These are phyloP conservation scores for Thielaviopsis punctulata DNA, from an alignment of 2,329 filamentous ascomycete species.

Conservation along the genomic window DNA sequence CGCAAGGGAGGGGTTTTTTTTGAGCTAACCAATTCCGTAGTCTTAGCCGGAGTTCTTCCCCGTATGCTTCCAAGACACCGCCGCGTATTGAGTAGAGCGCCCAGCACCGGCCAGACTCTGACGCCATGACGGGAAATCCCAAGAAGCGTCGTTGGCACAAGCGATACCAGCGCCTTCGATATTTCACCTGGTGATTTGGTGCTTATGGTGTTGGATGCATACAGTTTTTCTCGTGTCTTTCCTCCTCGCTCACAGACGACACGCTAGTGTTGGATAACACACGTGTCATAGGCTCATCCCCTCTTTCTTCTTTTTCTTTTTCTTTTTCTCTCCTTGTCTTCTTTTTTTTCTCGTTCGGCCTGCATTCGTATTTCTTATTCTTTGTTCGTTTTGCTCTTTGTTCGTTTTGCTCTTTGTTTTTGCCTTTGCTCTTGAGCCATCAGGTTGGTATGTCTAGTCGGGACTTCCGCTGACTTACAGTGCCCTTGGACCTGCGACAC, in stretches of 20 bases:
- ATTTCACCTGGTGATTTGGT: not conserved
- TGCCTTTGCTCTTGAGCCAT: not conserved
- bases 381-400: constrained; percentile 4
- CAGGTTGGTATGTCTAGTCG: not conserved
- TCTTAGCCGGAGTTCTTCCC: constrained; percentile 13
- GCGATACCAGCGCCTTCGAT: not conserved
- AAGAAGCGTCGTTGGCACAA: not conserved
- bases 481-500: not conserved
- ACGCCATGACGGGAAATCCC: not conserved
- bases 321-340: not conserved
- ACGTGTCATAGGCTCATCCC: too few species aligned
- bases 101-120: not conserved
- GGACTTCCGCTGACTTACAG: not conserved
- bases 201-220: not conserved
- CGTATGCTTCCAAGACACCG: constrained; percentile 20
- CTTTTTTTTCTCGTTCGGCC: not conserved
- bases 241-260: too few species aligned
- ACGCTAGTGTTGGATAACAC: too few species aligned
- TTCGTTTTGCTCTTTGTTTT: constrained; percentile 3
- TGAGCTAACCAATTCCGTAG: not conserved
- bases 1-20: not conserved
- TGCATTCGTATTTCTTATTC: not conserved
- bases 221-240: too few species aligned
- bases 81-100: constrained; percentile 25
- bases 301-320: not conserved